Conservation (phyloP, 1,139 yeast genomes). For the Saccharomycopsis crataegensis region DNA sequence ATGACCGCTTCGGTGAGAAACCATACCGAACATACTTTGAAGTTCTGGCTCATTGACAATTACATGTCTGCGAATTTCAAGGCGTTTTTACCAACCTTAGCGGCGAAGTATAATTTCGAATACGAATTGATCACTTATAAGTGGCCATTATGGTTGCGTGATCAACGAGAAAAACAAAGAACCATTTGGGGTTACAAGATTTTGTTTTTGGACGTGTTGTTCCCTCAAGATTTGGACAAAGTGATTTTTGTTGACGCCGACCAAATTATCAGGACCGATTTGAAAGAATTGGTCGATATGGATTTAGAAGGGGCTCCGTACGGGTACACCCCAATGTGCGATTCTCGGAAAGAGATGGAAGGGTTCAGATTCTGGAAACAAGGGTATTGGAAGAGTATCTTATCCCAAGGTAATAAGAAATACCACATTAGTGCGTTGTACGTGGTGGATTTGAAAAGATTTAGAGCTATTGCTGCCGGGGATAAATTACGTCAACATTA, state of each 20-base stretch:
- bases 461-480: conserved; percentile 66
- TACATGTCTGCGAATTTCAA: conserved; percentile 66
- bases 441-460: conserved; percentile 65
- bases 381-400: conserved; percentile 76
- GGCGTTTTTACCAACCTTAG: conserved; percentile 50
- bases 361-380: conserved; percentile 89
- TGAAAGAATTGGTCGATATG: conserved; percentile 55
- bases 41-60: conserved; percentile 85
- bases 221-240: conserved; percentile 69
- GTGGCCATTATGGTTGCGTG: conserved; percentile 89
- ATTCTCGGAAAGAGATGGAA: conserved; percentile 71
- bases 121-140: conserved; percentile 73
- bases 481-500: conserved; percentile 80
- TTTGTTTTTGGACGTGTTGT: conserved; percentile 75
- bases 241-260: conserved; percentile 86
- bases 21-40: conserved; percentile 55
- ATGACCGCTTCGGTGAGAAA: conserved; percentile 74
- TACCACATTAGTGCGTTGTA: conserved; percentile 86
- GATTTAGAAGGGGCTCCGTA: conserved; percentile 76
- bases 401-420: conserved; percentile 45
- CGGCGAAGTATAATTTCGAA: conserved; percentile 49
- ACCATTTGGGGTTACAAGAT: conserved; percentile 86
- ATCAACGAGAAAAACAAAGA: conserved; percentile 69
- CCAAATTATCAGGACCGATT: conserved; percentile 67
- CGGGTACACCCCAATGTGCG: conserved; percentile 86